Base-by-base conservation (phyloP, 2,329 filamentous ascomycete genomes). In the Ophiocordyceps australis region DNA sequence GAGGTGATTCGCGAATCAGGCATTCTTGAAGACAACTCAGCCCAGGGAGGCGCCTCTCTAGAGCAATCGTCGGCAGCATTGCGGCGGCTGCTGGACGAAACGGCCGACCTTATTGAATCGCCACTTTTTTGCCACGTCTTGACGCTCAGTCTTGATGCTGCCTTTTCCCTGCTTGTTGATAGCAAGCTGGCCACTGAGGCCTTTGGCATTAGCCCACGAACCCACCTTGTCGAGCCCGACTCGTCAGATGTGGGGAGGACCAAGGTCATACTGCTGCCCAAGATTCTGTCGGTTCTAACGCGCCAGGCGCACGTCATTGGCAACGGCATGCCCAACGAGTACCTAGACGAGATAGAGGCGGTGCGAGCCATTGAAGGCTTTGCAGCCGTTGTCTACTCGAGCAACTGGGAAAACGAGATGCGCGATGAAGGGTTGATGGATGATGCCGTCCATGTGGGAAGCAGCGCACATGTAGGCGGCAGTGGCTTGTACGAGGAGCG, bases 71-170 rank as follows among this genome's bases (percentile, higher is more conserved):
- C 61, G 9, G 47, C 53, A 6, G 67, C 73, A 2, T 67, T 98
- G 29, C 73, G 86, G 29, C 75, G 79, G 30, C 66, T 98, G 13
- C 67, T 98, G 2, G 86, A 98, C 46, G 89, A 98, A 57, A 95
- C 89, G 3, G 80, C 86, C 20, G 89, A 98, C 46, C 66, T 98
- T 14, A 75, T 95, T 43, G 89, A 98, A 44, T 94, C 89, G 2
- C 89, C 89, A 0, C 69, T 80, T 19, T 95, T 95, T 51, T 68
- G 74, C 1, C 76, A 83, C 41, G 83, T 98, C 19, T 64, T 94
- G 23, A 81, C 77, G 3, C 71, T 80, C 30, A 65, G 94, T 29
- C 76, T 95, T 31, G 85, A 95, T 47, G 67, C 82, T 23, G 78
- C 75, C 28, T 98, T 94, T 54, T 78, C 78, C 3, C 68, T 76